Conservation (phyloP, 805 yeast species). For the Vanderwaltozyma verrucispora region DNA sequence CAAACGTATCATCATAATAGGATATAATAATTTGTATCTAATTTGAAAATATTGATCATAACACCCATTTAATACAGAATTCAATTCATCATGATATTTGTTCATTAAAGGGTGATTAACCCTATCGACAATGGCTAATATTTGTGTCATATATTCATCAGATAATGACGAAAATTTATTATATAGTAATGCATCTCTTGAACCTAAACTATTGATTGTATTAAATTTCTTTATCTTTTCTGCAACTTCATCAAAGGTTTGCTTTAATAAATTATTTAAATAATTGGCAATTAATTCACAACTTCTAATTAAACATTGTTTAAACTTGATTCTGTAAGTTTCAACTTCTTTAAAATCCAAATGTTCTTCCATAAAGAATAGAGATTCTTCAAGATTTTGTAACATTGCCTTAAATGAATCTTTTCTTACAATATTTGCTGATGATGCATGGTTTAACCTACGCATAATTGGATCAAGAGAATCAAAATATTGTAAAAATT, state of each 20-base stretch:
- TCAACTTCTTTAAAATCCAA: slow-evolving; percentile 61
- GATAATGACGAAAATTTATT: slow-evolving; percentile 47
- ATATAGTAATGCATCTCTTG: slow-evolving; percentile 55
- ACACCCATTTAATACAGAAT: slow-evolving; percentile 43
- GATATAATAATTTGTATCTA: slow-evolving; percentile 40
- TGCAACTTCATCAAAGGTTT: slow-evolving; percentile 23
- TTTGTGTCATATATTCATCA: slow-evolving; percentile 29
- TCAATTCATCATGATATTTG: slow-evolving; percentile 52
- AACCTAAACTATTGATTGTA: slow-evolving; percentile 14
- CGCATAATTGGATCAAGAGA: slow-evolving; percentile 60
- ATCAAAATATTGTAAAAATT: slow-evolving; percentile 55
- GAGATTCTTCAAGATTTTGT: slow-evolving; percentile 51
- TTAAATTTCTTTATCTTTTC: slow-evolving; percentile 17
- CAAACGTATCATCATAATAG: slow-evolving; percentile 26
- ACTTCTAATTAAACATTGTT: slow-evolving; percentile 76
- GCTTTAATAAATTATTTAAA: slow-evolving; percentile 33
- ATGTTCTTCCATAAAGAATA: slow-evolving; percentile 46
- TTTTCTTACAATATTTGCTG: slow-evolving; percentile 47
- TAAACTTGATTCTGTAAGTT: slow-evolving; percentile 57
- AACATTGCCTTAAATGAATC: slow-evolving; percentile 47
- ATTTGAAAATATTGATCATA: slow-evolving; percentile 50
- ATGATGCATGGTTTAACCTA: slow-evolving; percentile 58
- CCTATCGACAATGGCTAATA: slow-evolving; percentile 30
- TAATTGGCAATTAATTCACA: slow-evolving; percentile 65
- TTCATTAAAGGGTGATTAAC: slow-evolving; percentile 25